A percentile compares a stretch with the other conserved stretches of the same genome.
Conservation (phyloP, 257 asterid species). For the Ilex asprella region DNA sequence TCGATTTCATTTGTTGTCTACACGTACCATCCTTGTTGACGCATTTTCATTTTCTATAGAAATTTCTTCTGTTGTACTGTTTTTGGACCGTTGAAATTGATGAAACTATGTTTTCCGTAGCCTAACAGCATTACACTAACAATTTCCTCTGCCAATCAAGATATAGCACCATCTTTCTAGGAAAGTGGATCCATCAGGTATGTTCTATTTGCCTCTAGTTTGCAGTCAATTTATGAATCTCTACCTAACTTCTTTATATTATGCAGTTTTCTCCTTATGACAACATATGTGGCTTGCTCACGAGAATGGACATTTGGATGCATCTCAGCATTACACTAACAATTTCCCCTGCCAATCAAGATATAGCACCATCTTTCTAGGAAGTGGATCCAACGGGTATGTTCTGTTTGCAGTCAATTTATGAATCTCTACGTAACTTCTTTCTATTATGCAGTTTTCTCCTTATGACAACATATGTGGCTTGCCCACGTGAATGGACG, state of each 20-base stretch:
- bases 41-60: too few species aligned
- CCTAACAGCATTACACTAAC: not conserved
- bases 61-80: too few species aligned
- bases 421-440: not conserved
- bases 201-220: too few species aligned
- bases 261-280: not conserved
- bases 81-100: not conserved
- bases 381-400: too few species aligned
- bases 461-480: not conserved
- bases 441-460: not conserved
- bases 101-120: not conserved
- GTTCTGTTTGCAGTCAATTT: too few species aligned
- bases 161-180: not conserved
- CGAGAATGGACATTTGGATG: not conserved
- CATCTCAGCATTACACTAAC: not conserved
- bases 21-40: too few species aligned
- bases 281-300: not conserved
- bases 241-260: not conserved
- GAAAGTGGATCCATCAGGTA: not conserved
- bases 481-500: not conserved
- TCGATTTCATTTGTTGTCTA: not conserved
- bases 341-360: not conserved
- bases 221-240: not conserved
- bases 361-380: not conserved
- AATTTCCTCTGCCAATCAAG: not conserved